phyloP scores from a whole-genome alignment of 2,329 filamentous ascomycete species.

The Sarocladium oryzae region DNA sequence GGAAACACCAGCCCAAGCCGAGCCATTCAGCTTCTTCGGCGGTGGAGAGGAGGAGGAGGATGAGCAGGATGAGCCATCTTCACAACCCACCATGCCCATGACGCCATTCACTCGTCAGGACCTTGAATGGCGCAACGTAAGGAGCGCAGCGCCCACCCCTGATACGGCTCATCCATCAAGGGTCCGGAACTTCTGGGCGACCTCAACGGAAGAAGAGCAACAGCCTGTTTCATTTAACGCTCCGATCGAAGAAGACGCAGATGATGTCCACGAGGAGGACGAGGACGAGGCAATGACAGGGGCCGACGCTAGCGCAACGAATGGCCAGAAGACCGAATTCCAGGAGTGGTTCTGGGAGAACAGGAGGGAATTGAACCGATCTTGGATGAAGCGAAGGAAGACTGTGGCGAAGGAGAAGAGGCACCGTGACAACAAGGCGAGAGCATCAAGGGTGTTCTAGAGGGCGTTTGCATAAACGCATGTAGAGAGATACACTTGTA shows the following conservation, averaged over 20 bases:
- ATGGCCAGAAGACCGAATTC: slow-evolving; percentile 39
- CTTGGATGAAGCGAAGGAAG: slow-evolving; percentile 61
- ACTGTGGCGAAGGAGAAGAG: slow-evolving; percentile 59
- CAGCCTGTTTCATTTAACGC: slow-evolving; percentile 21
- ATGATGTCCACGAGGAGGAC: slow-evolving; percentile 20
- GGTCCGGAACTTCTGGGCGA: slow-evolving; percentile 48
- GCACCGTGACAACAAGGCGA: slow-evolving; percentile 56
- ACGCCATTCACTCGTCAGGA: slow-evolving; percentile 82
- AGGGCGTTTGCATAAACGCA: no score
- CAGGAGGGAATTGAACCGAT: slow-evolving; percentile 55
- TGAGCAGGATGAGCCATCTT: slow-evolving; percentile 29
- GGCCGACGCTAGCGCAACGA: slow-evolving; percentile 16
- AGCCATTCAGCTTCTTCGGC: slow-evolving; percentile 75
- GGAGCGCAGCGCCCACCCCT: slow-evolving; percentile 89
- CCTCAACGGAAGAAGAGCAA: slow-evolving; percentile 25
- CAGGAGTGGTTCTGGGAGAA: slow-evolving; percentile 65
- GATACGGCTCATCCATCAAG: slow-evolving; percentile 77
- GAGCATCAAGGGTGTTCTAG: slow-evolving; percentile 30
- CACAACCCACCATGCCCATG: slow-evolving; percentile 49
- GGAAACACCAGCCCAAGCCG: slow-evolving; percentile 27
- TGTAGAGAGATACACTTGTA: no score
- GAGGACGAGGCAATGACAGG: slow-evolving; percentile 16
- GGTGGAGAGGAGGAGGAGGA: slow-evolving; percentile 36
- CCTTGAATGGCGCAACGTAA: slow-evolving; percentile 59
- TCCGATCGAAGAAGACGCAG: slow-evolving; percentile 23